A percentile compares a stretch with the other conserved stretches of the same genome.
These are phyloP conservation scores for Postia placenta DNA, from an alignment of 768 basidiomycete species.

Conservation along the genomic window DNA sequence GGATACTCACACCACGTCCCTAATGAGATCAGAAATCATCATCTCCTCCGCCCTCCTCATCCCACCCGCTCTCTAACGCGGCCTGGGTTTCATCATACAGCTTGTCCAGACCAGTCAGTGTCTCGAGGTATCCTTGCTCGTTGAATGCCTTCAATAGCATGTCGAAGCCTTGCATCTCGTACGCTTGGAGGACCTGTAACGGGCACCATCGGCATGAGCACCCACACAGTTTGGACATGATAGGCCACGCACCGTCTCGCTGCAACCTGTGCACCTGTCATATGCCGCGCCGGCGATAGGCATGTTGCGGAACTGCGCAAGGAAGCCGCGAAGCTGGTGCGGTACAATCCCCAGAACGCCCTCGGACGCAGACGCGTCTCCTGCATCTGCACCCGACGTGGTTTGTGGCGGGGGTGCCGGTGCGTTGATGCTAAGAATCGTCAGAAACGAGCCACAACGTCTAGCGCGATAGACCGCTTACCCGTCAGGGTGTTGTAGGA, in stretches of 20 bases:
- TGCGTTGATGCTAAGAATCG: conserved; percentile 45
- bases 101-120: conserved; percentile 49
- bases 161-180: conserved; percentile 71
- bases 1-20: no score
- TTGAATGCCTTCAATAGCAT: conserved; percentile 83
- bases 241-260: conserved; percentile 50
- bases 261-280: conserved; percentile 86
- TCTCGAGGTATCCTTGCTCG: conserved; percentile 66
- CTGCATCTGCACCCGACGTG: conserved; percentile 15
- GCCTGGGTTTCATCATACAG: conserved; percentile 48
- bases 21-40: conserved; percentile 12
- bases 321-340: conserved; percentile 89
- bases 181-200: conserved; percentile 69
- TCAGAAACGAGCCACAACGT: not conserved
- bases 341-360: conserved; percentile 84
- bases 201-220: not conserved
- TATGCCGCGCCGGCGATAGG: conserved; percentile 85
- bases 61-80: conserved; percentile 41
- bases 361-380: conserved; percentile 25
- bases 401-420: conserved; percentile 56
- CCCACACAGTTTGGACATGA: not conserved
- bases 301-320: conserved; percentile 81
- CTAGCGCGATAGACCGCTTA: conserved; percentile 26
- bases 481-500: conserved; percentile 89
- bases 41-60: conserved; percentile 39